A percentile compares a stretch with the other conserved stretches of the same genome.
Conservation (phyloP, 164 flowering plant species). For the Paratinospora sagittata region DNA sequence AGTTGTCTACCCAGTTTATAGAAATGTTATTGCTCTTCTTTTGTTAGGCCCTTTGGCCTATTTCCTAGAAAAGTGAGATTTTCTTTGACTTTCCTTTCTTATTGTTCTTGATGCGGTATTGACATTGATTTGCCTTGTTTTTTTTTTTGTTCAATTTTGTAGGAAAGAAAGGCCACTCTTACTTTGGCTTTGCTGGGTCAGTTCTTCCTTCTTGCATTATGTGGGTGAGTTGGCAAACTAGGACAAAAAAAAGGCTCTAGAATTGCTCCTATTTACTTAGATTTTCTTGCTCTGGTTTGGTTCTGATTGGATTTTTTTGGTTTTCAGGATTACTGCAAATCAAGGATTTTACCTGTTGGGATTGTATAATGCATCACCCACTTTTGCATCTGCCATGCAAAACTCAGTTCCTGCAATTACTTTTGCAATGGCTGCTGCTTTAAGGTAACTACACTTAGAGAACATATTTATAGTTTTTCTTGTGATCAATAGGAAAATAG, state of each 20-base stretch:
- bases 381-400: slow-evolving; percentile 84
- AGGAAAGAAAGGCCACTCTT: slow-evolving; percentile 71
- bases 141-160: slow-evolving; percentile 14
- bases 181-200: slow-evolving; percentile 57
- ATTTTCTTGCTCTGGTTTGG: background rate
- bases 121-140: background rate
- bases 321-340: slow-evolving; percentile 65
- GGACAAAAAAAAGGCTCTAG: background rate
- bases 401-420: slow-evolving; percentile 81
- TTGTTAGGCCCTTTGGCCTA: slow-evolving; percentile 61
- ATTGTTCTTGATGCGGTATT: background rate
- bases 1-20: slow-evolving; percentile 67
- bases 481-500: background rate
- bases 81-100: background rate
- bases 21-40: slow-evolving; percentile 62
- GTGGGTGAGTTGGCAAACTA: slow-evolving; percentile 41
- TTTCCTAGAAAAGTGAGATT: slow-evolving; percentile 54
- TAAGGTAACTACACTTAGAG: slow-evolving; percentile 32
- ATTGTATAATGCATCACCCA: slow-evolving; percentile 66
- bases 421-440: slow-evolving; percentile 58
- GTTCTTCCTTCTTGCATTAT: slow-evolving; percentile 62
- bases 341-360: slow-evolving; percentile 81
- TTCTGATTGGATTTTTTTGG: background rate
- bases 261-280: no score
- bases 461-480: background rate